Evolutionary conservation across 331 rosid genomes (phyloP), one percentile per base, ranked within the genome.

Genomic region (Erythrophleum ivorense): DNA sequence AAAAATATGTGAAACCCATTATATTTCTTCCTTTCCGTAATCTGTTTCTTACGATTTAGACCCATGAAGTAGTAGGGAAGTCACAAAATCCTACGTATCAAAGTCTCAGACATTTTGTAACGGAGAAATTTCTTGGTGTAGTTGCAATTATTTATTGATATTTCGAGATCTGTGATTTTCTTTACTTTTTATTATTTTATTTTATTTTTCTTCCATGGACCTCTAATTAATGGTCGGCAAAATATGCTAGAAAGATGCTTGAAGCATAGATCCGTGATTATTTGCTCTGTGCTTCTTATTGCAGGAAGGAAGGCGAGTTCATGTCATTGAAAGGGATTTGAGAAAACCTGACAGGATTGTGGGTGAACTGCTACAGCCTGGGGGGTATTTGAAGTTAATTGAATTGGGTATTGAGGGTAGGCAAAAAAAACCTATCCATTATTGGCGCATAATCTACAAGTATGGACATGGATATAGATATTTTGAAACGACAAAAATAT

Each of bases 331-430:
- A 84, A 92, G 98, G 75, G 96, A 91, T 80, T 87, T 92, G 79
- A 86, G 52, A 14, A 92, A 94, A 83, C 97, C 94, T 4, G 92
- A 92, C 14, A 87, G 92, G 73, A 94, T 94, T 70, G 97, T 94
- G 24, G 98, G 98, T 45, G 98, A 94, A 84, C 80, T 92, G 74
- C 78, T 92, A 33, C 92, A 92, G 73, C 98, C 97, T 53, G 97
- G 97, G 13, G 97, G 97, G 15, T 94, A 92, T 76, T 84, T 94
- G 6, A 94, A 90, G 81, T 65, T 94, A 71, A 77, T 94, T 65
- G 96, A 94, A 67, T 84, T 94, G 86, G 97, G 90, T 58, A 88
- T 92, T 78, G 84, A 85, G 73, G 98, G 97, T 92, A 82, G 77
- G 86, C 62, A 83, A 78, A 21, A 29, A 36, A 71, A 34, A 4